phyloP scores from a whole-genome alignment of 495 filamentous ascomycete species.

The Penicillium riverlandense region DNA sequence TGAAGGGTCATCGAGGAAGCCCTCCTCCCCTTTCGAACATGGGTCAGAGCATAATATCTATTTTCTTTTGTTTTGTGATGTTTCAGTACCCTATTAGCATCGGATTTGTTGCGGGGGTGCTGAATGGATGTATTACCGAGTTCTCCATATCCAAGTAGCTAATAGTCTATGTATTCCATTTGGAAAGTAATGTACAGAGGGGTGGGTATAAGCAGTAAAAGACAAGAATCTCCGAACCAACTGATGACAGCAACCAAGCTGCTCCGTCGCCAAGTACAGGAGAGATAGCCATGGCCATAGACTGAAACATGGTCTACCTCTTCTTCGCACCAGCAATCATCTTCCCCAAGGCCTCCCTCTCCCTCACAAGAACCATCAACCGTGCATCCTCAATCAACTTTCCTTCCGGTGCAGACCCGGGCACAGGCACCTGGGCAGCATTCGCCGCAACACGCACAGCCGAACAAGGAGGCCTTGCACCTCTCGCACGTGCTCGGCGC shows the following conservation, averaged over 20 bases:
- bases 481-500: constrained; percentile 22
- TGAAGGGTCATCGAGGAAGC: no score
- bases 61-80: constrained; percentile 3
- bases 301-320: constrained; percentile 10
- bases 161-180: no score
- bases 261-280: neutral
- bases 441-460: constrained; percentile 15
- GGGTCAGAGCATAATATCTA: neutral
- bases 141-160: no score
- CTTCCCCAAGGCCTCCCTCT: constrained; percentile 33
- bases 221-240: no score
- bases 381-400: constrained; percentile 40
- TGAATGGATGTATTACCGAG: no score
- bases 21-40: no score
- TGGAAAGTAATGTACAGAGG: no score
- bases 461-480: constrained; percentile 13
- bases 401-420: constrained; percentile 20
- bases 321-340: constrained; percentile 29
- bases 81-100: no score
- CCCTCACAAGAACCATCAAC: constrained; percentile 36
- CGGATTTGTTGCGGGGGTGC: no score
- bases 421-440: constrained; percentile 12
- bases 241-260: neutral
- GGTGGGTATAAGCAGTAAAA: no score
- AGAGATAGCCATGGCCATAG: no score